Base-by-base conservation (phyloP, 225 moss, liverwort and hornwort species). In the Ulota crispa region DNA sequence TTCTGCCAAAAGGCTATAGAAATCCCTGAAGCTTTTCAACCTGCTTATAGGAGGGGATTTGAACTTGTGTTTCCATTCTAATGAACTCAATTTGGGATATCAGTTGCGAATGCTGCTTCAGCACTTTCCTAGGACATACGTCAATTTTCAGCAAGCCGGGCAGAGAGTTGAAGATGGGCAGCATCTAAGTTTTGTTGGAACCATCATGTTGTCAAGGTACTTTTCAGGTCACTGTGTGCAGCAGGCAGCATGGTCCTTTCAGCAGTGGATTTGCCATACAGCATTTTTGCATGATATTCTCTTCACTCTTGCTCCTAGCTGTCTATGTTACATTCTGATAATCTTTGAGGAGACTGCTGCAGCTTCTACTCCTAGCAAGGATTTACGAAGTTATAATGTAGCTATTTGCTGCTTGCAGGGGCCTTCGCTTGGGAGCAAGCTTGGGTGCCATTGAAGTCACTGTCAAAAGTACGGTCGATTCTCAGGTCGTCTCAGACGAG, bases 31-130 rank as follows among this genome's bases (percentile, higher is more conserved):
- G 21, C 7, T 45, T 62, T 81, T 63, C 26, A 78, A 69, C 70
- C 55, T 79, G 34, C 43, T 27, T 63, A 16, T 28, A 37, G 21
- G 64, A 81, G 78, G 45, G 24, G 21, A 37, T 31, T 65, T 80
- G 31, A 41, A 37, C 30, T 39, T 64, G 18, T 56, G 76, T 72
- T 81, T 53, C 39, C 36, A 43, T 85, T 61, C 68, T 88, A 85
- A 88, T 68, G 72, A 63, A 43, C 43, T 56, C 54, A 72, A 72
- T 73, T 55, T 80, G 72, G 52, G 13, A 55, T 45, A 42, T 72
- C 93, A 99, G 96, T 79, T 96, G 87, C 94, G 96, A 72, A 89
- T 92, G 89, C 92, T 99, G 64, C 89, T 99, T 72, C 99, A 96
- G 68, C 99, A 96, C 76, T 92, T 90, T 82, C 99, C 99, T 47